Conservation (phyloP, 345 rosid species). For the Salix dunnii region DNA sequence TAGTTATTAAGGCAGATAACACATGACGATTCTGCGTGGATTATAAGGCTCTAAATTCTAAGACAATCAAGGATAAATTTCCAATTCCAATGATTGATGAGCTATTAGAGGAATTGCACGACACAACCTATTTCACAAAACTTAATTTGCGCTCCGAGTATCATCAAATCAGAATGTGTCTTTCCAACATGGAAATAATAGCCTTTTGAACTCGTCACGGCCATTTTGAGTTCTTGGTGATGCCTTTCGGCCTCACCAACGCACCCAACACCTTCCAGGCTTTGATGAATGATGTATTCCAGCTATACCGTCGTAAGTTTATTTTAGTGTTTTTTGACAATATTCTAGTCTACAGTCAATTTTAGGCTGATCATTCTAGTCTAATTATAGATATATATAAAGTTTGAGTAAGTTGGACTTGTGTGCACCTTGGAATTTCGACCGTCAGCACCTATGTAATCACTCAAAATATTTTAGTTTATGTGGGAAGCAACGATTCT, state of each 20-base stretch:
- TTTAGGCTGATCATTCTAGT: neutral
- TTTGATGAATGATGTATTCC: neutral
- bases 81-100: too few species aligned
- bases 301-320: neutral
- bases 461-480: neutral
- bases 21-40: too few species aligned
- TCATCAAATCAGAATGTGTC: neutral
- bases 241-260: neutral
- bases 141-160: neutral
- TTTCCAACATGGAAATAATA: neutral
- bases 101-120: neutral
- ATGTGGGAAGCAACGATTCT: neutral
- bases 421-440: neutral
- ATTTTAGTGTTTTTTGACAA: neutral
- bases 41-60: neutral
- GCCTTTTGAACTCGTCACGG: neutral
- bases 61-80: neutral
- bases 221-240: neutral
- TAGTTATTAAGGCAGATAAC: neutral
- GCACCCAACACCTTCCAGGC: neutral
- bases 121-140: neutral
- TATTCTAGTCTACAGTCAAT: neutral
- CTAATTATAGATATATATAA: too few species aligned
- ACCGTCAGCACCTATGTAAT: neutral
- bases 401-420: neutral